Base-by-base conservation (phyloP, 2,329 filamentous ascomycete species). In the Paraconiothyrium sp. region DNA sequence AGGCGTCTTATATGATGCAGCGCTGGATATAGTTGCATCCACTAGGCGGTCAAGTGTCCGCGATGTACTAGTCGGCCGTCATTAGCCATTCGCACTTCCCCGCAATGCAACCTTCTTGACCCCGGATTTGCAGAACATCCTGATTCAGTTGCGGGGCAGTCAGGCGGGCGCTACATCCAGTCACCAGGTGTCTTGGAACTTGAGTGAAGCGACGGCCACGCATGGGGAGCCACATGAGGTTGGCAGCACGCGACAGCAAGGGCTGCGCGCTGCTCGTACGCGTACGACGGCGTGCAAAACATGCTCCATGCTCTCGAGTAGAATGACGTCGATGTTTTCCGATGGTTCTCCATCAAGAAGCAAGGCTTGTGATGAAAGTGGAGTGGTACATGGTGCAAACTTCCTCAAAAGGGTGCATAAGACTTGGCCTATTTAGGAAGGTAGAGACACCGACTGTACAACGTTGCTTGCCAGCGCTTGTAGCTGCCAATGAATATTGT, bases 61-160 rank as follows among this genome's bases (percentile, higher is more conserved):
- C 41, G 22, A 44, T 37, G 24, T 30, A 54, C 50, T 22, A 30
- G 4, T 13, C 30, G 43, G 22, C 10, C 24, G 50, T 54, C 24
- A 54, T 30, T n/a, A 43, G 50, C 22, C 11, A 20, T 32, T 14
- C 24, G 27, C 34, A 32, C 35, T 49, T 57, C 54, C 44, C 54
- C 54, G 44, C 54, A 49, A 34, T 57, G 54, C 44, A 49, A 49
- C 54, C 54, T 34, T 56, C 54, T 43, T 41, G 22, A 5, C 20
- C 27, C 9, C 50, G 13, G n/a, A 22, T 16, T 16, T 43, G 50
- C 11, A 32, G 24, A 22, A 43, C 41, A 24, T 48, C 27, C 41
- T 37, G 41, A 20, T 6, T 4, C 6, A 41, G 14, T n/a, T 4
- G 16, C 24, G 22, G 22, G 37, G 35, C 20, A 11, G 35, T 4